Evolutionary conservation across 192 early-diverging fungal species (phyloP), one percentile per base, ranked within the genome.

Genomic region (Coemansia sp.): DNA sequence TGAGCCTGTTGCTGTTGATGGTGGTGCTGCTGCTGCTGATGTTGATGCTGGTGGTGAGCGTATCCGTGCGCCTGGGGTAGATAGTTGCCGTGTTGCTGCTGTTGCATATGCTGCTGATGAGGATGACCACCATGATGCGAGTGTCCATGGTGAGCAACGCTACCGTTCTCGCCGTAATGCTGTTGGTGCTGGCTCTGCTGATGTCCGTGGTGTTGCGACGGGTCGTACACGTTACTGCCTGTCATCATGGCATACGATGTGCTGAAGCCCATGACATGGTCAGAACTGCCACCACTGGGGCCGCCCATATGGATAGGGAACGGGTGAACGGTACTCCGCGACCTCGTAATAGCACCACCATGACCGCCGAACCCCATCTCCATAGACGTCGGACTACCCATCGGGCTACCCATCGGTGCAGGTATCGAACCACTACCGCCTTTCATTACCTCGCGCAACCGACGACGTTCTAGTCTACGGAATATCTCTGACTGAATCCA

Each of bases 401-500:
- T 63, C 0, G 53, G 49, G 64, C 76, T 74, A 3, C 63, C 76
- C 66, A 74, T 75, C 2, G 80, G 80, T 0, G 80, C 76, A 0
- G 80, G 76, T 0, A 75, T 70, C 33, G 80, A 77, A 1, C 76
- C 76, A 38, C 67, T 73, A 16, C 70, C 33, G n/a, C 44, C 44
- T 64, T 85, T 85, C 72, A 78, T 78, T 9, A 67, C 76, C 64
- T 85, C 84, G 38, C 84, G 76, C 39, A 82, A 47, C 11, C 79
- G 67, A 19, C 84, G 76, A 2, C 79, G 67, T 60, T 85, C 84
- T 2, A 78, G 71, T 35, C 84, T 74, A 8, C 84, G 59, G 60
- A 75, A 77, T 21, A 91, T 91, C 77, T 91, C 90, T 0, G 83
- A 84, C 47, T 87, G 84, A 28, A 91, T 88, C 81, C 86, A 91